Percentiles rank a stretch among this genome's conserved stretches.
phyloP scores from a whole-genome alignment of 768 basidiomycete species.

The Xerocomus spinulosus region DNA sequence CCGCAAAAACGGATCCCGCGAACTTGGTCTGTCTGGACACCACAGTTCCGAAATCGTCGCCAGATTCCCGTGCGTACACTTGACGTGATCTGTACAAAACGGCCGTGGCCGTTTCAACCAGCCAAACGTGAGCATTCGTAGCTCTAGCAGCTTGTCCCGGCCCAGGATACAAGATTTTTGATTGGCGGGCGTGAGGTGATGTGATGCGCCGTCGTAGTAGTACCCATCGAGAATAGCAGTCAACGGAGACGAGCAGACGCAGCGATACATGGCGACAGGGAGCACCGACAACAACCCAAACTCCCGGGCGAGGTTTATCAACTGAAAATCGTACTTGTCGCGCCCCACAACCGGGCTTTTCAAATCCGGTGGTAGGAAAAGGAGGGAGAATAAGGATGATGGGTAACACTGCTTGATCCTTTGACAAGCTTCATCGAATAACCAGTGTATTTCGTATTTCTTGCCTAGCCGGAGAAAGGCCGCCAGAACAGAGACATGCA shows the following conservation, averaged over 20 bases:
- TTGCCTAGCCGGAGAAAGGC: constrained; percentile 23
- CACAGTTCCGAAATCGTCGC: constrained; percentile 21
- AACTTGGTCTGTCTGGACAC: constrained; percentile 15
- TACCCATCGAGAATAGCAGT: constrained; percentile 24
- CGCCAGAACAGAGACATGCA: constrained; percentile 19
- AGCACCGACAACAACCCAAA: constrained; percentile 21
- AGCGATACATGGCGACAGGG: constrained; percentile 23
- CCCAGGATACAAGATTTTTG: constrained; percentile 24
- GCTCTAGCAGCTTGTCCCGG: constrained; percentile 21
- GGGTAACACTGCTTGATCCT: constrained; percentile 23
- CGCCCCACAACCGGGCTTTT: constrained; percentile 18
- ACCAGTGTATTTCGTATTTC: constrained; percentile 22
- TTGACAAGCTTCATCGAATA: constrained; percentile 20
- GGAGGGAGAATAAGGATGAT: constrained; percentile 22
- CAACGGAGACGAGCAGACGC: constrained; percentile 16
- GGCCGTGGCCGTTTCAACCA: constrained; percentile 15
- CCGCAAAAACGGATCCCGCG: constrained; percentile 21
- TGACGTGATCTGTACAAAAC: constrained; percentile 18
- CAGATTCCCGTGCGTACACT: constrained; percentile 19
- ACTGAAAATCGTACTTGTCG: constrained; percentile 23
- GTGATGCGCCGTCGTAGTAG: constrained; percentile 12
- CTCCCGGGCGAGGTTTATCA: constrained; percentile 23
- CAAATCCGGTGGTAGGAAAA: constrained; percentile 21
- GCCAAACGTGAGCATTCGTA: constrained; percentile 16
- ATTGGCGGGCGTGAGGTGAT: constrained; percentile 18